Conservation (phyloP, 75 land plant species). For the Pinus albicaulis region DNA sequence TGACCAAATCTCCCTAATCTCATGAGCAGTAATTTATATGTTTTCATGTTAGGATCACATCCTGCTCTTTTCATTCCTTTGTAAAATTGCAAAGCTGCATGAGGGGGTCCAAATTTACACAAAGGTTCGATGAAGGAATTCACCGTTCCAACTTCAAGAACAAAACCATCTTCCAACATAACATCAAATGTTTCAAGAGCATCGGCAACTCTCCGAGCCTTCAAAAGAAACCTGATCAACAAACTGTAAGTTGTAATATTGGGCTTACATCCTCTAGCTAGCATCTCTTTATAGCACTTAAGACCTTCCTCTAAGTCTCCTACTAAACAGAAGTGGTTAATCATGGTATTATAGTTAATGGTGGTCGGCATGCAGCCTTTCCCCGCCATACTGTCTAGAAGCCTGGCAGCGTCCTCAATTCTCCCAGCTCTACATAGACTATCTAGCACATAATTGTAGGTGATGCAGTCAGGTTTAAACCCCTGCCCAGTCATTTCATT, state of each 20-base stretch:
- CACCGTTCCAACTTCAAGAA: constrained; percentile 45
- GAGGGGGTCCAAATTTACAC: constrained; percentile 69
- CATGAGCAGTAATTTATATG: constrained; percentile 62
- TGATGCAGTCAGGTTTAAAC: constrained; percentile 31
- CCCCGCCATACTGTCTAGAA: constrained; percentile 37
- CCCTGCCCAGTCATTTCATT: constrained; percentile 42
- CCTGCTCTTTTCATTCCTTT: constrained; percentile 50
- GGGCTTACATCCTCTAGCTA: constrained; percentile 26
- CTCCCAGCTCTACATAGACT: constrained; percentile 53
- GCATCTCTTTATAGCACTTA: constrained; percentile 49
- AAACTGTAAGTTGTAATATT: constrained; percentile 41
- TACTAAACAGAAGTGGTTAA: constrained; percentile 38
- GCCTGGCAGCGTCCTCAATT: constrained; percentile 33
- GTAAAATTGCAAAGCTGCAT: constrained; percentile 67
- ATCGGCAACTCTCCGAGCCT: constrained; percentile 54
- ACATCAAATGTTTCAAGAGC: constrained; percentile 66
- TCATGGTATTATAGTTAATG: constrained; percentile 48
- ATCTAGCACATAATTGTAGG: constrained; percentile 40
- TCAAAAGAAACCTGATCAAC: constrained; percentile 37
- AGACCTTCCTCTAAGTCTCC: constrained; percentile 35
- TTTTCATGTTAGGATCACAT: constrained; percentile 38
- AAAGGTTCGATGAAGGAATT: constrained; percentile 55
- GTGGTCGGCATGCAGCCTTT: constrained; percentile 30
- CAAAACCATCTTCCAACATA: constrained; percentile 36
- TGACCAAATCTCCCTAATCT: constrained; percentile 66